Conservation (phyloP, 441 rosid genomes). For the Populus trichocarpa region DNA sequence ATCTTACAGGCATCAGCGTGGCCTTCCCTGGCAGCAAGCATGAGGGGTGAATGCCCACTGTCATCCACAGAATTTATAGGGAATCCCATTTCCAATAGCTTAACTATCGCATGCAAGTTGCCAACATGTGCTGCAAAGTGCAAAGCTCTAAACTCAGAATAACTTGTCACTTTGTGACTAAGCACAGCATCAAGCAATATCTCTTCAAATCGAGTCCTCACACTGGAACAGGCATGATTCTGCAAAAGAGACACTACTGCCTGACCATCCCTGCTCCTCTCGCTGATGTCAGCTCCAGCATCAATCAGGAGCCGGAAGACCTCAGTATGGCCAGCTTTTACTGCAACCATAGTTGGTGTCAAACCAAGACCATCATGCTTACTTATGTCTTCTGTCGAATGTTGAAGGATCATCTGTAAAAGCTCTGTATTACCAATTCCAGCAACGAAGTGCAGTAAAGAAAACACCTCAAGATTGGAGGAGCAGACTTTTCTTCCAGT, state of each 20-base stretch:
- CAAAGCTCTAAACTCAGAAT: constrained; percentile 25
- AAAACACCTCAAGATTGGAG: constrained; percentile 28
- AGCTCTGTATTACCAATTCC: constrained; percentile 25
- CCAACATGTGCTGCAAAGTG: constrained; percentile 30
- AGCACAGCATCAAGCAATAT: constrained; percentile 30
- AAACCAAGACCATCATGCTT: constrained; percentile 25
- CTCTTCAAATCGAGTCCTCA: constrained; percentile 24
- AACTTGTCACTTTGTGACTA: constrained; percentile 16
- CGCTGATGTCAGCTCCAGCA: constrained; percentile 28
- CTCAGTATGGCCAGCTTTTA: constrained; percentile 15
- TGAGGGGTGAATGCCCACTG: constrained; percentile 29
- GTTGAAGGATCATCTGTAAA: constrained; percentile 20
- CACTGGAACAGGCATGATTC: constrained; percentile 16
- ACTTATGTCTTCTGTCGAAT: constrained; percentile 19
- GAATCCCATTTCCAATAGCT: constrained; percentile 25
- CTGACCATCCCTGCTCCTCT: constrained; percentile 26
- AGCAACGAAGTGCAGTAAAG: constrained; percentile 31
- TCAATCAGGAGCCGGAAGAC: background rate
- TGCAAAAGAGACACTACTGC: constrained; percentile 16
- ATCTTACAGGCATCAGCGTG: constrained; percentile 31
- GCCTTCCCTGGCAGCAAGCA: constrained; percentile 33
- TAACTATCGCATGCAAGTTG: constrained; percentile 24
- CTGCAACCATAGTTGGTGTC: constrained; percentile 25
- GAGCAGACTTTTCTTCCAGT: constrained; percentile 16
- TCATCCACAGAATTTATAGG: constrained; percentile 24